Evolutionary conservation across 2,329 filamentous ascomycete species (phyloP).

Genomic region (Rhinocladiella mackenziei): DNA sequence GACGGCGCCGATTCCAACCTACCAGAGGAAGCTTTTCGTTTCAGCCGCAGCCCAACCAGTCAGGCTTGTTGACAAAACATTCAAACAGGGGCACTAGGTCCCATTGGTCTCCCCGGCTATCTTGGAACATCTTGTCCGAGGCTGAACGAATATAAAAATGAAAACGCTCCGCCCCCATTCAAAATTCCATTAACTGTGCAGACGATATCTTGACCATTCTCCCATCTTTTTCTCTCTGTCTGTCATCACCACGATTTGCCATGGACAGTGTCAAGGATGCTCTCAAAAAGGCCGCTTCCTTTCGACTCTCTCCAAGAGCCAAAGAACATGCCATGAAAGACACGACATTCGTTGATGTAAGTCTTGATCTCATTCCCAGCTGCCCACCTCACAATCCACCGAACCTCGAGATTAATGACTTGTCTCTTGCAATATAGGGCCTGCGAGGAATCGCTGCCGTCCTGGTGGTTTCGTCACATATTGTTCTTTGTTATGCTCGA

Average conservation of each 20-base stretch:
- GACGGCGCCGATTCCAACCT: too few species aligned
- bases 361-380: slow-evolving; percentile 4
- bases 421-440: slow-evolving; percentile 41
- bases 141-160: too few species aligned
- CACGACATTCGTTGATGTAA: slow-evolving; percentile 31
- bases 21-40: too few species aligned
- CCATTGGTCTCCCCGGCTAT: too few species aligned
- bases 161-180: too few species aligned
- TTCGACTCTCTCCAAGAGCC: slow-evolving; percentile 15
- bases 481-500: slow-evolving; percentile 50
- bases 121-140: too few species aligned
- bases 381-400: background rate
- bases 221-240: slow-evolving; percentile 1
- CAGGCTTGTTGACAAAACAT: too few species aligned
- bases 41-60: too few species aligned
- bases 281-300: slow-evolving; percentile 2
- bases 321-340: slow-evolving; percentile 27
- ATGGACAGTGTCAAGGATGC: slow-evolving; percentile 11
- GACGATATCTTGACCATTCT: too few species aligned
- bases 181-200: too few species aligned
- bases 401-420: background rate
- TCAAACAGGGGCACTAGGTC: too few species aligned
- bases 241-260: background rate
- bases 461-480: slow-evolving; percentile 54
- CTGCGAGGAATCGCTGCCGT: slow-evolving; percentile 54